A percentile compares a stretch with the other conserved stretches of the same genome.
These are phyloP conservation scores for Penstemon davidsonii DNA, from an alignment of 257 asterid species.

Conservation along the genomic window DNA sequence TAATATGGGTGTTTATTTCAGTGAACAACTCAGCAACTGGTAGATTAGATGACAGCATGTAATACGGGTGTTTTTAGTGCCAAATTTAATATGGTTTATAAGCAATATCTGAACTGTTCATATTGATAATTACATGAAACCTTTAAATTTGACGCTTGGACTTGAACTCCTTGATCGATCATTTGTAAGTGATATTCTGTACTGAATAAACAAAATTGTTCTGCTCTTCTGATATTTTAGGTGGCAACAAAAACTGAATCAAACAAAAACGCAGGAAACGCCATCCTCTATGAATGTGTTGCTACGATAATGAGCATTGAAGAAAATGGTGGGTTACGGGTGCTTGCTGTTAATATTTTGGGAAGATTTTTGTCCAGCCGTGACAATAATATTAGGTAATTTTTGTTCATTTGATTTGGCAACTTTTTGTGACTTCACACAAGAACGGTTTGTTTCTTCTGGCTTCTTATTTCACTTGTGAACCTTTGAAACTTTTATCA, in stretches of 20 bases:
- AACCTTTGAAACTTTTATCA: slow-evolving; percentile 5
- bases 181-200: slow-evolving; percentile 19
- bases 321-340: slow-evolving; percentile 95
- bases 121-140: background rate
- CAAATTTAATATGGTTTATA: background rate
- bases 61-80: no score
- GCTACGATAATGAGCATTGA: slow-evolving; percentile 87
- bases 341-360: slow-evolving; percentile 92
- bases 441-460: slow-evolving; percentile 7
- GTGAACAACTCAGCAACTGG: background rate
- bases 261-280: slow-evolving; percentile 93
- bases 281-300: slow-evolving; percentile 97
- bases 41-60: no score
- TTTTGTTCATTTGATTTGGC: slow-evolving; percentile 24
- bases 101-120: slow-evolving; percentile 10
- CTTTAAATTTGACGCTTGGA: slow-evolving; percentile 10
- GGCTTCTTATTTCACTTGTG: slow-evolving; percentile 22
- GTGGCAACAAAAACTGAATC: slow-evolving; percentile 98
- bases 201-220: slow-evolving; percentile 20
- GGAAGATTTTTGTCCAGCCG: slow-evolving; percentile 99
- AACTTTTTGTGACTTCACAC: slow-evolving; percentile 18
- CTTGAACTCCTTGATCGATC: slow-evolving; percentile 14
- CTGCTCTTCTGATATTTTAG: slow-evolving; percentile 44
- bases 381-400: slow-evolving; percentile 91
- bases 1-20: background rate